Conservation (phyloP, 2,329 filamentous ascomycete genomes). For the Claviceps sp. region DNA sequence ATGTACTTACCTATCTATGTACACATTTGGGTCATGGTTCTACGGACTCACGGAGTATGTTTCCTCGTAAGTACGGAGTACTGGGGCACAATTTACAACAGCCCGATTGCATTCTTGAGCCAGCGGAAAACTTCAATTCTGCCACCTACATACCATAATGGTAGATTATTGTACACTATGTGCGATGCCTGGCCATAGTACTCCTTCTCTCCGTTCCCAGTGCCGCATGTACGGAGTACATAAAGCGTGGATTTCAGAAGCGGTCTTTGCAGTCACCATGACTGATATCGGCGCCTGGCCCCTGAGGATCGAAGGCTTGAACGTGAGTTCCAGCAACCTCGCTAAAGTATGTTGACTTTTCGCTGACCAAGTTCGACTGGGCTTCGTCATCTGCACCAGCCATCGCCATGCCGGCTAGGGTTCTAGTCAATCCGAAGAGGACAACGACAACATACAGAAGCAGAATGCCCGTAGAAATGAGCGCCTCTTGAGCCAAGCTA, state of each 20-base stretch:
- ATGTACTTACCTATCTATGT: no score
- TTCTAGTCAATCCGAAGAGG: conserved; percentile 58
- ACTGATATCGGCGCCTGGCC: neutral
- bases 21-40: no score
- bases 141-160: no score
- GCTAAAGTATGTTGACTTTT: neutral
- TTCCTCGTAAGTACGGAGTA: no score
- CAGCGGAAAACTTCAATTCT: neutral
- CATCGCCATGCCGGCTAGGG: conserved; percentile 44
- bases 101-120: neutral
- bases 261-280: neutral
- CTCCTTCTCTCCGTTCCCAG: neutral
- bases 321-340: neutral
- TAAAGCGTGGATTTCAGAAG: neutral
- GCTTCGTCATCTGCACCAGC: conserved; percentile 42
- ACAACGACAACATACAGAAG: conserved; percentile 67
- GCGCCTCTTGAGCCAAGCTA: conserved; percentile 59
- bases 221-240: no score
- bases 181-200: no score
- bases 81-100: no score
- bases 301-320: neutral
- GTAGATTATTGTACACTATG: no score
- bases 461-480: conserved; percentile 64
- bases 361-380: neutral
- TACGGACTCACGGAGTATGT: no score